Evolutionary conservation across 2,329 filamentous ascomycete genomes (phyloP).

Genomic region (Scytalidium lignicola): DNA sequence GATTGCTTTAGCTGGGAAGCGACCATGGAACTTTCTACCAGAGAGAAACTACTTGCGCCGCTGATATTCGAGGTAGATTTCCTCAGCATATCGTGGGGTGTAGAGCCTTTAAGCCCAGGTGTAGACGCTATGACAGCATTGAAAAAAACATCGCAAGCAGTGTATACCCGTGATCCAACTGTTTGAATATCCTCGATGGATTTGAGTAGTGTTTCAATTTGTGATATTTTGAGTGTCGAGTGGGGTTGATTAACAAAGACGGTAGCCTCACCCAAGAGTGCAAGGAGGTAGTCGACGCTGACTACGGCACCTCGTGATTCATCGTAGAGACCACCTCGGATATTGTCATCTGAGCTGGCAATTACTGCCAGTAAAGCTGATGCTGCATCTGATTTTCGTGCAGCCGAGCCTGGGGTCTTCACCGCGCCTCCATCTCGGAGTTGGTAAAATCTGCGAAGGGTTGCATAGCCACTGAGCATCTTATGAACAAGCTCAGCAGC

Average conservation of each 20-base stretch:
- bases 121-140: conserved; percentile 67
- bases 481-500: conserved; percentile 79
- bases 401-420: conserved; percentile 40
- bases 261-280: conserved; percentile 77
- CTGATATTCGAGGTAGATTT: conserved; percentile 52
- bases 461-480: conserved; percentile 88
- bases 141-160: conserved; percentile 74
- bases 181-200: conserved; percentile 77
- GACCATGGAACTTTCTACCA: conserved; percentile 71
- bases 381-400: conserved; percentile 64
- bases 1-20: conserved; percentile 57
- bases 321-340: conserved; percentile 86
- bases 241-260: conserved; percentile 65
- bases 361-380: conserved; percentile 77
- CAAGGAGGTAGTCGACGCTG: conserved; percentile 79
- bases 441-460: conserved; percentile 83
- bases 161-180: conserved; percentile 66
- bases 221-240: conserved; percentile 59
- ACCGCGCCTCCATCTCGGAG: conserved; percentile 66
- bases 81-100: conserved; percentile 62
- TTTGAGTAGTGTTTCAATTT: conserved; percentile 71
- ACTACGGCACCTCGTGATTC: conserved; percentile 75
- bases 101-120: conserved; percentile 55
- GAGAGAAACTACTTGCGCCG: conserved; percentile 51
- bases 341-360: conserved; percentile 80